Evolutionary conservation across 192 early-diverging fungal species (phyloP).

Genomic region (Entomortierella lignicola): DNA sequence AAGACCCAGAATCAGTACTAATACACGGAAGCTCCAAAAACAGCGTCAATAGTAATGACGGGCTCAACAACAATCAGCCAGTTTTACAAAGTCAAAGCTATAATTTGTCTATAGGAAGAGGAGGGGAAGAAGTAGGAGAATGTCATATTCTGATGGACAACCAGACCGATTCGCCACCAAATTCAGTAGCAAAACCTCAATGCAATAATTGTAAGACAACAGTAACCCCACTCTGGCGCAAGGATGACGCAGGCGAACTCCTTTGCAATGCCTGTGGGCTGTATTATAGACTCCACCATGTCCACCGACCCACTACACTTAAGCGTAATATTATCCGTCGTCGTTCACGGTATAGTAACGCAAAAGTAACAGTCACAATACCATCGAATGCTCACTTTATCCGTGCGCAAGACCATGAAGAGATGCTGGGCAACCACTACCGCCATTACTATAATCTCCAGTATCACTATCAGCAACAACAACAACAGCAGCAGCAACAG

Average conservation of each 20-base stretch:
- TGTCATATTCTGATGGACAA: not conserved
- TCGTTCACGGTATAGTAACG: conserved; percentile 50
- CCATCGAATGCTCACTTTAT: not conserved
- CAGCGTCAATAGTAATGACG: not conserved
- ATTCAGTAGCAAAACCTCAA: conserved; percentile 8
- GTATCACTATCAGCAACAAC: not conserved
- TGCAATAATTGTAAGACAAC: conserved; percentile 81
- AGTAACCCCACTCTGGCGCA: conserved; percentile 80
- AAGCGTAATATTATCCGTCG: conserved; percentile 77
- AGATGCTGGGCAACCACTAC: not conserved
- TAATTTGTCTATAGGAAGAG: too few species aligned
- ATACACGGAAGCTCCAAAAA: not conserved
- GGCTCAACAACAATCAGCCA: not conserved
- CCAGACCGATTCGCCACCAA: too few species aligned
- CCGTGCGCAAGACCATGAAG: conserved; percentile 3
- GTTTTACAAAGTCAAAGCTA: not conserved
- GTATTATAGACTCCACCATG: conserved; percentile 86
- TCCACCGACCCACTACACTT: conserved; percentile 78
- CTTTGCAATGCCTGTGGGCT: conserved; percentile 95
- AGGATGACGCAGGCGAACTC: conserved; percentile 72
- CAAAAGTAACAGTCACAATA: not conserved
- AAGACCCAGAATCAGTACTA: not conserved
- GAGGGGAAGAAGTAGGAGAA: too few species aligned
- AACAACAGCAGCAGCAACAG: not conserved
- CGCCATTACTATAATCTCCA: conserved; percentile 2